Conservation (phyloP, 2,329 filamentous ascomycete genomes). For the Pestalotiopsis sp. region DNA sequence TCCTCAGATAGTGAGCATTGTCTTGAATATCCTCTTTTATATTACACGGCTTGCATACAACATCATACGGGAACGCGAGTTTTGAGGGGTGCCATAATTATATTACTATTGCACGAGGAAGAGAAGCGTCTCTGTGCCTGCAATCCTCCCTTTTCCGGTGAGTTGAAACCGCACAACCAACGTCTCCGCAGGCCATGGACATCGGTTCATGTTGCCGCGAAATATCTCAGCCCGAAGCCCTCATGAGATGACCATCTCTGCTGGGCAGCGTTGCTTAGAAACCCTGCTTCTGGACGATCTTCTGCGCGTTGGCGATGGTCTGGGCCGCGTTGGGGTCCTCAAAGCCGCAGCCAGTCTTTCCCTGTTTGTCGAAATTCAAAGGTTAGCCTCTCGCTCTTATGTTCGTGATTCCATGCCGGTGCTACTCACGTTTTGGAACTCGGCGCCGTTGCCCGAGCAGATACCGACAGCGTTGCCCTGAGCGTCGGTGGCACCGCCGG, state of each 20-base stretch:
- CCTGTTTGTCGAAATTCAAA: conserved; percentile 9
- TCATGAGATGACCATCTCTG: neutral
- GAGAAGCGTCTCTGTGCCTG: too few relatives aligned
- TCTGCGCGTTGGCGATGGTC: conserved; percentile 31
- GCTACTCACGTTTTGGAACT: conserved; percentile 29
- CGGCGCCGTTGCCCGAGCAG: conserved; percentile 37
- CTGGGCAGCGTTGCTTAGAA: conserved; percentile 25
- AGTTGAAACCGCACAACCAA: too few relatives aligned
- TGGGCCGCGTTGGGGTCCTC: conserved; percentile 35
- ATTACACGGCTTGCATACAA: too few relatives aligned
- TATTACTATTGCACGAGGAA: too few relatives aligned
- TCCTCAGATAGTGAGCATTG: too few relatives aligned
- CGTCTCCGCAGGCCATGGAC: neutral
- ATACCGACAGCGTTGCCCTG: conserved; percentile 31
- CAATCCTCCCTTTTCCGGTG: too few relatives aligned
- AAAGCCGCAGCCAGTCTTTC: conserved; percentile 40
- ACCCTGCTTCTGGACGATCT: conserved; percentile 35
- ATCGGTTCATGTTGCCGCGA: neutral
- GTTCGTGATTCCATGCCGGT: neutral
- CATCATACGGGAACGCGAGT: too few relatives aligned
- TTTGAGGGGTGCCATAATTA: too few relatives aligned
- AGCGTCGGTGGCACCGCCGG: conserved; percentile 18
- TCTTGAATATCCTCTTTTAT: too few relatives aligned
- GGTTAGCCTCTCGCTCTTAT: neutral
- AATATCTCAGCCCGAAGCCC: neutral